Evolutionary conservation across 805 yeast genomes (phyloP), one percentile per base, ranked within the genome.

Genomic region (Huiozyma naganishii): DNA sequence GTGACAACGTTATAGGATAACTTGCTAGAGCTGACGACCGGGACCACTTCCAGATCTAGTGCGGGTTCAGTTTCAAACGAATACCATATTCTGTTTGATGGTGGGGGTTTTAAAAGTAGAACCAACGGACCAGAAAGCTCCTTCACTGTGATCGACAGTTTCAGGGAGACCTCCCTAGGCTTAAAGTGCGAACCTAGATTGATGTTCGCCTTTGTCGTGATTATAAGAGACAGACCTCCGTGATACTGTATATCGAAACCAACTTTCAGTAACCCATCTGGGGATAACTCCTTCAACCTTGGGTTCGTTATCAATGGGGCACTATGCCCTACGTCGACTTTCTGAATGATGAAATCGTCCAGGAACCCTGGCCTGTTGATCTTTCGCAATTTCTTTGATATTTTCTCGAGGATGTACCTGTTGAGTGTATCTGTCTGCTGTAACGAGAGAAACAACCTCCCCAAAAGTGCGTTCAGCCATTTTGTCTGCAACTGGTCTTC

Each of bases 31-130:
- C 95, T 83, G 8, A 90, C 86, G n/a, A 86, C 76, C 0, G 98
- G 98, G 60, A 88, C 97, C 41, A 89, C 80, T 32, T 74, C 77
- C 46, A 90, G 59, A 44, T 79, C 82, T 57, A 90, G 62, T 7
- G 71, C 68, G 0, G 98, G 98, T 73, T 81, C 85, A 8, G 73
- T 63, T 48, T 78, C 83, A 60, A 88, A 92, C 1, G 85, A 76
- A 57, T 87, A 92, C 98, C 98, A 92, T 1, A 92, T 55, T 54
- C 98, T 73, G 42, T 78, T 79, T 1, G 95, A 80, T 7, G 98
- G 97, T 1, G 96, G 95, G 1, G 94, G 86, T 57, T 92, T 92
- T 32, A 90, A 58, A 36, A 74, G 67, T 17, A 89, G 54, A 0
- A 83, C 57, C 45, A 90, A 50, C 1, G 83, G 83, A 0, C 98